These are phyloP conservation scores for Penicillium silybi DNA, from an alignment of 495 filamentous ascomycete genomes.

Conservation along the genomic window DNA sequence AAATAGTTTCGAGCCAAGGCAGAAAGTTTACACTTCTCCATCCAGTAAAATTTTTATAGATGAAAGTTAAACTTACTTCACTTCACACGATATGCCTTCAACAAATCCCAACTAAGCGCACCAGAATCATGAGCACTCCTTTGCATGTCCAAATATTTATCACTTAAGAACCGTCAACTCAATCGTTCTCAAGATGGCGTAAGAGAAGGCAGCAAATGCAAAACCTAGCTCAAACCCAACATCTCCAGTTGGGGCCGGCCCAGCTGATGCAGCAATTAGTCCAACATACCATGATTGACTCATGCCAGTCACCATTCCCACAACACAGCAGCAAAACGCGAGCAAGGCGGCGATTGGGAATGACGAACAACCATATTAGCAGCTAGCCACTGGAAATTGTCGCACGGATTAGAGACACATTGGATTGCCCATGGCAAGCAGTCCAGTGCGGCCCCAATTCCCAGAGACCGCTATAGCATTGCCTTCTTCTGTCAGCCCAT, in stretches of 20 bases:
- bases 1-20: too few relatives aligned
- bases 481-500: neutral
- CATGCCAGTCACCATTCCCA: slow-evolving; percentile 52
- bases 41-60: too few relatives aligned
- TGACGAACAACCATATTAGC: slow-evolving; percentile 18
- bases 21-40: too few relatives aligned
- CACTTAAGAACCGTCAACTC: slow-evolving; percentile 4
- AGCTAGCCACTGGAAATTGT: slow-evolving; percentile 11
- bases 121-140: too few relatives aligned
- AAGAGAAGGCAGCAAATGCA: slow-evolving; percentile 43
- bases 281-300: slow-evolving; percentile 53
- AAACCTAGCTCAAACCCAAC: slow-evolving; percentile 58
- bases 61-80: too few relatives aligned
- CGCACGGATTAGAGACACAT: slow-evolving; percentile 7
- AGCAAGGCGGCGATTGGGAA: slow-evolving; percentile 42
- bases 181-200: slow-evolving; percentile 17
- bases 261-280: slow-evolving; percentile 43
- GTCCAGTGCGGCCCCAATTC: neutral
- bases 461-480: neutral
- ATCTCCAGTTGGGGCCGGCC: slow-evolving; percentile 36
- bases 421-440: neutral
- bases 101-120: too few relatives aligned
- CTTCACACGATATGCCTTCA: too few relatives aligned
- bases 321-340: slow-evolving; percentile 22
- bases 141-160: too few relatives aligned